Percentiles rank a stretch among this genome's conserved stretches.
Conservation (phyloP, 208 protist species). For the Wallacemonas sp. region DNA sequence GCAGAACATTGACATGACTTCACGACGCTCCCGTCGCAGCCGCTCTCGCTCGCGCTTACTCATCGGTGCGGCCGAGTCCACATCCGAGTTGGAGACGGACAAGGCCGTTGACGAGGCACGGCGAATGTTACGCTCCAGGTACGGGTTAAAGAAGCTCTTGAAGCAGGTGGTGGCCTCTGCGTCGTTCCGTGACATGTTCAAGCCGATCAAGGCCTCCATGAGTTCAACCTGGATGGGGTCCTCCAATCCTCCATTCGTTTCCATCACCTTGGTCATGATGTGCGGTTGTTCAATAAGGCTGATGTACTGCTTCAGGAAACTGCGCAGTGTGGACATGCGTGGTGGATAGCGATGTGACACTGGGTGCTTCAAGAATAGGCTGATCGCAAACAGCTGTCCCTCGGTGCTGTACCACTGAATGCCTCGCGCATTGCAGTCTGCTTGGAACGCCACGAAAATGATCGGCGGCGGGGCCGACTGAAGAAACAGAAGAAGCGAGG, state of each 20-base stretch:
- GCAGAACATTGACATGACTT: slow-evolving; percentile 28
- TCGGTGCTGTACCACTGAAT: slow-evolving; percentile 46
- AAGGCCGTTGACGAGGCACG: neutral
- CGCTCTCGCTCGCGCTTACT: slow-evolving; percentile 6
- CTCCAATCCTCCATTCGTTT: slow-evolving; percentile 9
- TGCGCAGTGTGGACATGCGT: slow-evolving; percentile 42
- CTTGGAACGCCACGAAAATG: slow-evolving; percentile 64
- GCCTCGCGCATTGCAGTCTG: slow-evolving; percentile 45
- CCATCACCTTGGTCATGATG: slow-evolving; percentile 9
- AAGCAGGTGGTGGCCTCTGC: slow-evolving; percentile 43
- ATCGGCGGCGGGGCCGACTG: slow-evolving; percentile 54
- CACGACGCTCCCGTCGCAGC: neutral
- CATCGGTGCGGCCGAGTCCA: neutral
- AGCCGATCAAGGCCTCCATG: slow-evolving; percentile 63
- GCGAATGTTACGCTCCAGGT: slow-evolving; percentile 13
- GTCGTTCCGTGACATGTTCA: slow-evolving; percentile 17
- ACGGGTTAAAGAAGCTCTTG: slow-evolving; percentile 66
- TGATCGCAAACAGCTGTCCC: slow-evolving; percentile 53
- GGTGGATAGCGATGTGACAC: slow-evolving; percentile 49
- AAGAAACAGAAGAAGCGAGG: slow-evolving; percentile 61
- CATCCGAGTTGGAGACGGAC: slow-evolving; percentile 2
- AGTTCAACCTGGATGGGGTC: slow-evolving; percentile 49
- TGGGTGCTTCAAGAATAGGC: slow-evolving; percentile 58
- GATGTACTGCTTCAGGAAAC: slow-evolving; percentile 69
- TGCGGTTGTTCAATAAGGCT: slow-evolving; percentile 48